Evolutionary conservation across 108 stramenopile species (phyloP), one percentile per base, ranked within the genome.

Genomic region (Pseudonitzschia multistriata): DNA sequence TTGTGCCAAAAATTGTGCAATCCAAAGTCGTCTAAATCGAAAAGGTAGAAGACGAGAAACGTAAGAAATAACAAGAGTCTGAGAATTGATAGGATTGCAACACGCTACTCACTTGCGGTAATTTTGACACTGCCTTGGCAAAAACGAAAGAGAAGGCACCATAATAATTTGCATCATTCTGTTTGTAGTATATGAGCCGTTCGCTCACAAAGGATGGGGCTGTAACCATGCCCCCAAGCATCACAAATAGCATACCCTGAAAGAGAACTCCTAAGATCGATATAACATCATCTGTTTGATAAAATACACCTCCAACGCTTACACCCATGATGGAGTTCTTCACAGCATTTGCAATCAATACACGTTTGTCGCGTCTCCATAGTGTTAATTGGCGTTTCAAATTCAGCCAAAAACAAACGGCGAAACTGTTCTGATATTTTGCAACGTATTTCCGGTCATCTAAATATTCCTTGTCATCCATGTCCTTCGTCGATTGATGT

Each of bases 121-220:
- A 56, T 62, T 75, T 79, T 29, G 88, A 78, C 25, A 88, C 57
- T 22, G 82, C 80, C 57, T 77, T 77, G 31, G 86, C 89, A 42
- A 90, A 35, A 45, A 81, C 75, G 65, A 83, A 89, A 19, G 87
- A 76, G 25, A 70, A 79, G 42, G 93, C 74, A 36, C 87, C 85
- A 62, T 78, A 95, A 70, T 96, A 96, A 50, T 81, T 85, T 30
- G 93, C 79, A 59, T 91, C 87, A 8, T 67, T 70, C 31, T 96
- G 97, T 79, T 96, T 96, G 82, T 96, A 92, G 69, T 88, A 91
- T 11, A 94, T 89, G 14, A 69, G 57, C 6, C 96, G 80, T 28
- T 84, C 83, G 50, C 80, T 81, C 24, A 93, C 82, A 50, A 91
- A 81, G 15, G 75, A 80, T 13, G 93, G 88, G 28, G 94, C 83